Percentiles rank a stretch among this genome's conserved stretches.
phyloP scores from a whole-genome alignment of 805 yeast genomes.

The Kodamaea hsintzibuensis region DNA sequence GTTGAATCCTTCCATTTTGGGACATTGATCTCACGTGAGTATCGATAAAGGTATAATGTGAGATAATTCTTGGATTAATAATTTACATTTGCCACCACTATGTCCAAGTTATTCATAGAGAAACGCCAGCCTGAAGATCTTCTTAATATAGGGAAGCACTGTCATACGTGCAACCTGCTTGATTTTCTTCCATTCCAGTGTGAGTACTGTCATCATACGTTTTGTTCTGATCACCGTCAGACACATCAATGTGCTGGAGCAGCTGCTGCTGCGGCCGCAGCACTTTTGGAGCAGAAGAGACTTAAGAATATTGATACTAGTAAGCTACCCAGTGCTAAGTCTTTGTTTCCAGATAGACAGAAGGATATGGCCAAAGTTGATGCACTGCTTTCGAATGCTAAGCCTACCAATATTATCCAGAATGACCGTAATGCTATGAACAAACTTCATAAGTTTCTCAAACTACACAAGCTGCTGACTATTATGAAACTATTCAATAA shows the following conservation, averaged over 20 bases:
- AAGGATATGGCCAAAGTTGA: slow-evolving; percentile 40
- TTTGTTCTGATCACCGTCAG: slow-evolving; percentile 52
- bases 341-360: slow-evolving; percentile 54
- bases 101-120: slow-evolving; percentile 9
- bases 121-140: slow-evolving; percentile 6
- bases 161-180: slow-evolving; percentile 50
- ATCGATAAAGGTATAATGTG: background rate
- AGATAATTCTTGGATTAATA: background rate
- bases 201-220: slow-evolving; percentile 45
- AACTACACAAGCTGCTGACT: slow-evolving; percentile 7
- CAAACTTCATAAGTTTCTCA: slow-evolving; percentile 7
- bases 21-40: background rate
- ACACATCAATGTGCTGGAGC: slow-evolving; percentile 30
- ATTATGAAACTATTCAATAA: slow-evolving; percentile 7
- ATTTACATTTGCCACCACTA: slow-evolving; percentile 1
- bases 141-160: slow-evolving; percentile 60
- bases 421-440: slow-evolving; percentile 13
- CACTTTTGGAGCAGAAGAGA: slow-evolving; percentile 10
- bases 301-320: slow-evolving; percentile 10
- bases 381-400: slow-evolving; percentile 17
- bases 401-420: slow-evolving; percentile 26
- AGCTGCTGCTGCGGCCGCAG: slow-evolving; percentile 1
- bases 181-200: slow-evolving; percentile 64
- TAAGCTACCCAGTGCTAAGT: slow-evolving; percentile 41
- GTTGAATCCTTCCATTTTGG: background rate